Evolutionary conservation across 2,329 filamentous ascomycete genomes (phyloP), one percentile per base, ranked within the genome.

Genomic region (Nemania serpens): DNA sequence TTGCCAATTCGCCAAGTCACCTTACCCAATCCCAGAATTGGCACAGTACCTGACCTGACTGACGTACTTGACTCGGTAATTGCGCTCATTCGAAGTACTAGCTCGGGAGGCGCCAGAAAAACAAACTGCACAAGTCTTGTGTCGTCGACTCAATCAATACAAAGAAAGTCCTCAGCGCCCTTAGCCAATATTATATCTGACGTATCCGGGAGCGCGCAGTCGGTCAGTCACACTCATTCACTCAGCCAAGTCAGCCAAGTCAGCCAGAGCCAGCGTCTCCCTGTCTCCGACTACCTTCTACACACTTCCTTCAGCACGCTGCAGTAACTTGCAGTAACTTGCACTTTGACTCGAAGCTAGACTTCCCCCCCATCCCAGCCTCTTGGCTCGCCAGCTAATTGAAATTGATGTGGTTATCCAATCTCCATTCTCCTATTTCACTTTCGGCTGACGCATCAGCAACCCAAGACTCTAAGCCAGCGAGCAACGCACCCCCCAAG

Each of bases 401-500:
- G 55, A 37, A 58, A 61, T 61, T 36, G 42, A 39, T 57, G 10
- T 39, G 4, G 7, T 29, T 29, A 29, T 29, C 25, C 25, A 3
- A 29, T 29, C 7, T 29, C 25, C 25, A 29, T 29, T 29, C 25
- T 29, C 25, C 25, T 29, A 4, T 29, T 7, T 18, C 51, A 51
- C 51, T 55, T 55, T 59, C 41, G 50, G 55, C 55, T 59, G 59
- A 62, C 55, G 34, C 48, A 48, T 15, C 20, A 42, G n/a, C 37
- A 58, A 49, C 6, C 50, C 46, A 59, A 52, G 59, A 55, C 36
- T 12, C 50, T 39, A 49, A 45, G 46, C 37, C 33, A 53, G 37
- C 46, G 33, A 39, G 36, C 15, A 39, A 39, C 11, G 36, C 36
- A 39, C 11, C 45, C 51, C 55, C 59, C 42, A 59, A 55, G 50